Conservation (phyloP, 306 rosid genomes). For the Dalbergia oliveri region DNA sequence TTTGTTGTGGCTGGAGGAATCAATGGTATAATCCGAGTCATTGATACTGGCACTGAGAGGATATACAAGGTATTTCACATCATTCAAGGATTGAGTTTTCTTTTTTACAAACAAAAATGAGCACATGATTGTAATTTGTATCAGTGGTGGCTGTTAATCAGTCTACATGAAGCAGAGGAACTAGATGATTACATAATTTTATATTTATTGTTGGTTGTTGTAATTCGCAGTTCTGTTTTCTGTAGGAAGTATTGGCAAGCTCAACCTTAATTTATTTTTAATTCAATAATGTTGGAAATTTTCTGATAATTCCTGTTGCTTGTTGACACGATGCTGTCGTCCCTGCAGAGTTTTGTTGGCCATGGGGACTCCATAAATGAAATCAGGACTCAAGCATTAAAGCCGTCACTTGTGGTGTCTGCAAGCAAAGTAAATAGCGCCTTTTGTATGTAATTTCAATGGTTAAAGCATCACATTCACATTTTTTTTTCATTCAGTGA, state of each 20-base stretch:
- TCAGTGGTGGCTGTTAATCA: constrained; percentile 28
- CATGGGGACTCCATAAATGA: constrained; percentile 97
- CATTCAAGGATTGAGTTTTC: background rate
- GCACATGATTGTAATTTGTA: background rate
- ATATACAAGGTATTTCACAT: constrained; percentile 71
- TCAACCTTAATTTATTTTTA: constrained; percentile 20
- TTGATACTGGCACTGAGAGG: constrained; percentile 89
- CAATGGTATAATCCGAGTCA: constrained; percentile 82
- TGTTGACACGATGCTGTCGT: constrained; percentile 10
- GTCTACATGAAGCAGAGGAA: constrained; percentile 32
- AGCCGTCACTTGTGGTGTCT: constrained; percentile 84
- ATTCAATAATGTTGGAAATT: constrained; percentile 11
- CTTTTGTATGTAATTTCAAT: constrained; percentile 26
- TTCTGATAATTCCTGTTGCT: constrained; percentile 34
- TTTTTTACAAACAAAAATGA: background rate
- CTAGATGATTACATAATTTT: background rate
- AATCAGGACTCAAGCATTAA: constrained; percentile 86
- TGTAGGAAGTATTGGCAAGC: constrained; percentile 5
- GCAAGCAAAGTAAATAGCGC: constrained; percentile 82
- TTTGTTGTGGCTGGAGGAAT: constrained; percentile 88
- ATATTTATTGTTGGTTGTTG: constrained; percentile 24
- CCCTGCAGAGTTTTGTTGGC: constrained; percentile 87
- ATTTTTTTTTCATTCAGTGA: constrained; percentile 44
- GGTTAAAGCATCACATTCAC: constrained; percentile 21
- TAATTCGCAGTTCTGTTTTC: constrained; percentile 23